Evolutionary conservation across 2,329 filamentous ascomycete species (phyloP).

Genomic region (Ascochyta fabae): DNA sequence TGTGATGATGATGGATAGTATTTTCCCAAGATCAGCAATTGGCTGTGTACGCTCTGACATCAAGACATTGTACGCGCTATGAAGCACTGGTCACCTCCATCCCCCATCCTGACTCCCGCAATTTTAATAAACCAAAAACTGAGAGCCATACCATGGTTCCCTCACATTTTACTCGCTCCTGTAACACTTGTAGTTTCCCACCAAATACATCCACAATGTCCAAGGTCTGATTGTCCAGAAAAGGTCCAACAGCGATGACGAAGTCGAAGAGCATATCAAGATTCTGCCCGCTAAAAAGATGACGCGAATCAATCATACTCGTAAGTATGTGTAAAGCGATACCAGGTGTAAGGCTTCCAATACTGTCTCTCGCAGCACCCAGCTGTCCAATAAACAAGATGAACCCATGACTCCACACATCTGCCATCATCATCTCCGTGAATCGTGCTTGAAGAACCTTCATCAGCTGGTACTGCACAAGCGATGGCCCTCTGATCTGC

Average conservation of each 20-base stretch:
- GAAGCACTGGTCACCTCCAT: too few relatives aligned
- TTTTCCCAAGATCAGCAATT: too few relatives aligned
- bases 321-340: slow-evolving; percentile 3
- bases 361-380: neutral
- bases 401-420: slow-evolving; percentile 3
- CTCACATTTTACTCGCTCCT: too few relatives aligned
- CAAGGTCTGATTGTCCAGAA: neutral
- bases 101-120: too few relatives aligned
- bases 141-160: too few relatives aligned
- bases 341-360: neutral
- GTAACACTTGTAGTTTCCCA: neutral
- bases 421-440: neutral
- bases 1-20: too few relatives aligned
- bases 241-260: slow-evolving; percentile 3
- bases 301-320: neutral
- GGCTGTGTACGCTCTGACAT: too few relatives aligned
- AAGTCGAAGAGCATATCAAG: slow-evolving; percentile 8
- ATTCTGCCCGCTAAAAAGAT: neutral
- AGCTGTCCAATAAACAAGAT: slow-evolving; percentile 7
- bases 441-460: neutral
- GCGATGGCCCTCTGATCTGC: neutral
- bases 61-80: too few relatives aligned
- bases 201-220: neutral
- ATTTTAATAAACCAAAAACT: too few relatives aligned
- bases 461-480: slow-evolving; percentile 1